These are phyloP conservation scores for Purpureocillium lavendulum DNA, from an alignment of 2,329 filamentous ascomycete species.

Conservation along the genomic window DNA sequence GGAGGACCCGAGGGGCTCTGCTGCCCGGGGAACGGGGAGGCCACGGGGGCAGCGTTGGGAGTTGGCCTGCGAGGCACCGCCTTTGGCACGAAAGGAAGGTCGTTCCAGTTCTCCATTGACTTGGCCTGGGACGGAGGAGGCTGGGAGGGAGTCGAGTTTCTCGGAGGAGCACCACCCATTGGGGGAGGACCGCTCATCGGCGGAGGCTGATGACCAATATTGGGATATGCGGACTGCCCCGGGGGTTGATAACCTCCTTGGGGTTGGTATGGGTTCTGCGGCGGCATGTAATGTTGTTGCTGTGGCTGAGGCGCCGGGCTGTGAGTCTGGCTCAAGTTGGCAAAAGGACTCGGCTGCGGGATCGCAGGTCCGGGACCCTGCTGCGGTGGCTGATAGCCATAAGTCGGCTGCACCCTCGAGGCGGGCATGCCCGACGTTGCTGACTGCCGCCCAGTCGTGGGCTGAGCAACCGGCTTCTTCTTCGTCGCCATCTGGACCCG, in stretches of 20 bases:
- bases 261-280: conserved; percentile 27
- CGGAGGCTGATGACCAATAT: conserved; percentile 21
- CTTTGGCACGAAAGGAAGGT: conserved; percentile 80
- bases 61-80: conserved; percentile 65
- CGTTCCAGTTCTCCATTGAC: conserved; percentile 83
- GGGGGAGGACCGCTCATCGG: conserved; percentile 26
- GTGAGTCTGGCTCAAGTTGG: conserved; percentile 10
- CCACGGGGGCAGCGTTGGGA: conserved; percentile 59
- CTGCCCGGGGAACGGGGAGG: conserved; percentile 68
- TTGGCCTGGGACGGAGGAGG: conserved; percentile 62
- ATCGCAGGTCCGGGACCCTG: conserved; percentile 13
- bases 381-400: conserved; percentile 42
- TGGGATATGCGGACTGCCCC: conserved; percentile 27
- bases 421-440: conserved; percentile 19
- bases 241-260: conserved; percentile 44
- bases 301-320: conserved; percentile 19
- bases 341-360: conserved; percentile 20
- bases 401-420: conserved; percentile 29
- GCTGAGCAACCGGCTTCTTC: conserved; percentile 27
- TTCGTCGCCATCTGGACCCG: conserved; percentile 78
- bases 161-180: conserved; percentile 31
- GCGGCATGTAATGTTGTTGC: conserved; percentile 26
- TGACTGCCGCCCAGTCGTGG: conserved; percentile 16
- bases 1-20: conserved; percentile 47
- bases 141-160: conserved; percentile 58